phyloP scores from a whole-genome alignment of 163 green algal species.

The Volvox carteri region DNA sequence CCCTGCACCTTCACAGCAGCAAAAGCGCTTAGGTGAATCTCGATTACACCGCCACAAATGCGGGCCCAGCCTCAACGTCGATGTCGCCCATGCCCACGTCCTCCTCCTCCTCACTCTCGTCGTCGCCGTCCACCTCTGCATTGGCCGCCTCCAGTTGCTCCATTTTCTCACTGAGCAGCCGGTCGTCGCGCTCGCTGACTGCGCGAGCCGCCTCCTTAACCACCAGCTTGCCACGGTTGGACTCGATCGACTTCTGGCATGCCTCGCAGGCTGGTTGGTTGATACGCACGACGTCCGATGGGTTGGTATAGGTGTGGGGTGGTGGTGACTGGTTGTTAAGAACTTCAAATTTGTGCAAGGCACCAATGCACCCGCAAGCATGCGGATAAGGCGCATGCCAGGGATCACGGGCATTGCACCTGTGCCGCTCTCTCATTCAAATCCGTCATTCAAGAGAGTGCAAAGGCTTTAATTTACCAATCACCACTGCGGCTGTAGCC shows the following conservation, averaged over 20 bases:
- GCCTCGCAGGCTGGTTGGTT: slow-evolving; percentile 87
- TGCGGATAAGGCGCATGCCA: too few species aligned
- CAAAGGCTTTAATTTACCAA: too few species aligned
- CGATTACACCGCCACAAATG: slow-evolving; percentile 68
- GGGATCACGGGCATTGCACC: too few species aligned
- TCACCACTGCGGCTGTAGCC: too few species aligned
- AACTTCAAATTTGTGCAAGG: too few species aligned
- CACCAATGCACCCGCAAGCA: too few species aligned
- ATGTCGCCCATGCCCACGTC: slow-evolving; percentile 90
- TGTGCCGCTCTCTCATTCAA: too few species aligned
- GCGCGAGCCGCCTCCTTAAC: slow-evolving; percentile 95
- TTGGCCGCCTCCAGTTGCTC: slow-evolving; percentile 88
- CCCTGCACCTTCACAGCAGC: too few species aligned
- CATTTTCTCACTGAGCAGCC: slow-evolving; percentile 92
- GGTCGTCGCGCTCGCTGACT: slow-evolving; percentile 96
- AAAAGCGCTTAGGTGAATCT: too few species aligned
- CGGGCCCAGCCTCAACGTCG: slow-evolving; percentile 74
- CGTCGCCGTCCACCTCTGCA: slow-evolving; percentile 91
- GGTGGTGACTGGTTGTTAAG: too few species aligned
- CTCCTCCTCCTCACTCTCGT: slow-evolving; percentile 86
- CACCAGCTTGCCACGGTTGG: slow-evolving; percentile 90
- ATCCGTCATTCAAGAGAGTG: too few species aligned
- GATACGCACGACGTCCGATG: neutral
- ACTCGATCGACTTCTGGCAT: slow-evolving; percentile 84
- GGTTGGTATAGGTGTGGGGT: too few species aligned